These are phyloP conservation scores for Acrocalymma vagum DNA, from an alignment of 2,329 filamentous ascomycete genomes.

Conservation along the genomic window DNA sequence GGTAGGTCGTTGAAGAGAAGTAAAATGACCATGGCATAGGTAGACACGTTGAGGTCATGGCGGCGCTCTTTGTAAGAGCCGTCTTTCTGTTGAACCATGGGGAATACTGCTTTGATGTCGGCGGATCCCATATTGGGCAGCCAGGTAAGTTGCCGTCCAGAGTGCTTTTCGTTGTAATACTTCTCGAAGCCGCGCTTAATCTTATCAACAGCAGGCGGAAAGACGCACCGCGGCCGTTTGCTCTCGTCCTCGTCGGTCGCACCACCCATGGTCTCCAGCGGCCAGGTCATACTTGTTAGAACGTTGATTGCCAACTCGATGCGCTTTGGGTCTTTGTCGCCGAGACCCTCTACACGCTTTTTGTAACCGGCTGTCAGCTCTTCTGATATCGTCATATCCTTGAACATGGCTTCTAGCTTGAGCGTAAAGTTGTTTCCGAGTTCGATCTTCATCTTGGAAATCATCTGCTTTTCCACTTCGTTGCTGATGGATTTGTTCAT, in stretches of 20 bases:
- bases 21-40: constrained; percentile 90
- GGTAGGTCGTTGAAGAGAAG: constrained; percentile 85
- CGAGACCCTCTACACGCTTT: constrained; percentile 68
- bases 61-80: constrained; percentile 71
- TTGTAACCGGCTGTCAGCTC: constrained; percentile 83
- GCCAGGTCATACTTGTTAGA: constrained; percentile 94
- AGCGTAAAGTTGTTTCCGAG: constrained; percentile 92
- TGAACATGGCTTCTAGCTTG: constrained; percentile 97
- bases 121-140: constrained; percentile 78
- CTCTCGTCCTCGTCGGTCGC: constrained; percentile 59
- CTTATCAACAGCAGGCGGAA: constrained; percentile 75
- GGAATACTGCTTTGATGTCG: constrained; percentile 83
- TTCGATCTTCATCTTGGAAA: constrained; percentile 95
- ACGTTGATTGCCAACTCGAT: constrained; percentile 86
- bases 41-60: constrained; percentile 92
- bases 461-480: constrained; percentile 94
- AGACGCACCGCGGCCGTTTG: constrained; percentile 68
- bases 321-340: constrained; percentile 65
- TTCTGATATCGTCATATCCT: constrained; percentile 88
- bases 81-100: constrained; percentile 74
- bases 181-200: constrained; percentile 86
- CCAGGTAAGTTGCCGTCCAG: constrained; percentile 90
- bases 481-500: constrained; percentile 90
- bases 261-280: constrained; percentile 81
- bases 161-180: constrained; percentile 88